Conservation (phyloP, 192 early-diverging fungal genomes). For the Coemansia sp. region DNA sequence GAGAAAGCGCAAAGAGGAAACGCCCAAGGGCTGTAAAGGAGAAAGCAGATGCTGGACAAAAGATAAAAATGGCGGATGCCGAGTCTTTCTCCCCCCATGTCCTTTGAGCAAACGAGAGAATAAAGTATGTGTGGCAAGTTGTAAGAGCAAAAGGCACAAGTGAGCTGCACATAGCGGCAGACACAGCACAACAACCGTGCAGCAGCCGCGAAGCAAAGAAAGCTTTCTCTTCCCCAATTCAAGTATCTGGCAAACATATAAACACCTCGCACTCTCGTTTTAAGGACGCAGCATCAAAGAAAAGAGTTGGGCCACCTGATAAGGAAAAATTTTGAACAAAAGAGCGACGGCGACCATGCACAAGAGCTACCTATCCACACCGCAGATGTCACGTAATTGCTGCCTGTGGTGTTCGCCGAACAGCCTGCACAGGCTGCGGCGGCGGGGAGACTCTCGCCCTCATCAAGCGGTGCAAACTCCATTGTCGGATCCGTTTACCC, state of each 20-base stretch:
- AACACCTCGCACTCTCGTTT: background rate
- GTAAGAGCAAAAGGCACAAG: background rate
- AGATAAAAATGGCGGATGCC: background rate
- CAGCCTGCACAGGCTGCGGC: background rate
- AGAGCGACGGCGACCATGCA: background rate
- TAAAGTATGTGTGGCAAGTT: background rate
- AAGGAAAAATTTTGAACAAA: conserved; percentile 6
- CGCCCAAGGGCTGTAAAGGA: background rate
- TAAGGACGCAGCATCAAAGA: background rate
- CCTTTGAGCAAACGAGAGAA: conserved; percentile 5
- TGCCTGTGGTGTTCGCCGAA: background rate
- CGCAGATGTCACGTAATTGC: background rate
- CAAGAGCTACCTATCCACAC: background rate
- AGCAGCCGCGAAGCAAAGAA: background rate
- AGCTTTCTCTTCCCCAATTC: background rate
- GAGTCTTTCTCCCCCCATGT: background rate
- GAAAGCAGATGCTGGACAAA: background rate
- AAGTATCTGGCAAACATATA: background rate
- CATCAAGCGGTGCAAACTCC: background rate
- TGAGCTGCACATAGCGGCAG: conserved; percentile 4
- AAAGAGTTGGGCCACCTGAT: background rate
- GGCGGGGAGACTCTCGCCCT: no score
- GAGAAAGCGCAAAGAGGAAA: background rate
- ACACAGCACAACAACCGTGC: background rate
- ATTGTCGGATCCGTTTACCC: background rate